phyloP scores from a whole-genome alignment of 2,329 filamentous ascomycete genomes.

The Talaromyces sp. region DNA sequence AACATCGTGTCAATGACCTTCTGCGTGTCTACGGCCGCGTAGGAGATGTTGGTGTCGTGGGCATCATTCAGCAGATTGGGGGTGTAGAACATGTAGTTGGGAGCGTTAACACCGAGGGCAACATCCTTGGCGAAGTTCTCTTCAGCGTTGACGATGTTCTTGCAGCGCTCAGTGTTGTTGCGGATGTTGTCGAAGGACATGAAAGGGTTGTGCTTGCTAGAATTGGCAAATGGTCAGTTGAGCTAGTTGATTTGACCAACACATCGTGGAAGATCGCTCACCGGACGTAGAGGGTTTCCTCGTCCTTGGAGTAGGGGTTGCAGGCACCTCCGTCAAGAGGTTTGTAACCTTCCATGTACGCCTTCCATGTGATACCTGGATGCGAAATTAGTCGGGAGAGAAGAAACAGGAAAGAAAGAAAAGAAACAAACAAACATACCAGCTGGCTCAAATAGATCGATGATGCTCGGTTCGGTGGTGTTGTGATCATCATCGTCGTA shows the following conservation, averaged over 20 bases:
- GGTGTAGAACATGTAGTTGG: constrained; percentile 16
- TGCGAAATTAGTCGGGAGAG: neutral
- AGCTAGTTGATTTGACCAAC: too few species aligned
- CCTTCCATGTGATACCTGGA: constrained; percentile 17
- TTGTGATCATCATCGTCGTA: constrained; percentile 16
- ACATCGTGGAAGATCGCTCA: neutral
- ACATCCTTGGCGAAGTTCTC: constrained; percentile 16
- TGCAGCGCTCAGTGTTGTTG: constrained; percentile 16
- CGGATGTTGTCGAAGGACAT: constrained; percentile 19
- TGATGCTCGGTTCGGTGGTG: constrained; percentile 15
- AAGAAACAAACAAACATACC: constrained; percentile 1
- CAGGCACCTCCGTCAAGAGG: constrained; percentile 14
- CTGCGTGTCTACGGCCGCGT: constrained; percentile 1
- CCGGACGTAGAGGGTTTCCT: constrained; percentile 15
- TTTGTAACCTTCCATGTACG: constrained; percentile 16
- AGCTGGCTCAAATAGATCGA: constrained; percentile 16
- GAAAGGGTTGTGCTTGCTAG: constrained; percentile 18
- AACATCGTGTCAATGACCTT: constrained; percentile 13
- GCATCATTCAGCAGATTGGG: constrained; percentile 14
- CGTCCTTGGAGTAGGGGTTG: constrained; percentile 14
- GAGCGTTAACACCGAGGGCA: constrained; percentile 11
- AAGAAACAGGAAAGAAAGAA: too few species aligned
- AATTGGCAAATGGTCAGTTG: neutral
- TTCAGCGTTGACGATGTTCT: constrained; percentile 17
- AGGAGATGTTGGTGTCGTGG: constrained; percentile 2